These are phyloP conservation scores for Clavulina sp. DNA, from an alignment of 768 basidiomycete genomes.

Conservation along the genomic window DNA sequence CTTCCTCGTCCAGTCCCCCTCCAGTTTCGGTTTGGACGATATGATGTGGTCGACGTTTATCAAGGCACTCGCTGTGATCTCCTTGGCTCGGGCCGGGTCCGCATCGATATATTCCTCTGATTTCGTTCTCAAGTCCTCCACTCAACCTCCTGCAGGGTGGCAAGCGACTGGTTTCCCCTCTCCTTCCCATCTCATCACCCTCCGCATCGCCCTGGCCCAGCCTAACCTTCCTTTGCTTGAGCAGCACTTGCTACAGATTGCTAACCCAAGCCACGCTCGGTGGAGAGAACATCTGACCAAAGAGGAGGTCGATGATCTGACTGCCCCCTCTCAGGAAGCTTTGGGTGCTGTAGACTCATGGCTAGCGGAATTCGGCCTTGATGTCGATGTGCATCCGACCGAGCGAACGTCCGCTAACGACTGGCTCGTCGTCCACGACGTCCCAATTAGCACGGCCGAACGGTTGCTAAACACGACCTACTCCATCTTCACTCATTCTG, in stretches of 20 bases:
- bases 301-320: not conserved
- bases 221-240: slow-evolving; percentile 1
- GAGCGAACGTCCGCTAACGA: not conserved
- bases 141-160: not conserved
- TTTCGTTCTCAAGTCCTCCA: not conserved
- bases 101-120: no score
- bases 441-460: slow-evolving; percentile 3
- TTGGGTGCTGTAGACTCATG: not conserved
- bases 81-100: no score
- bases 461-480: slow-evolving; percentile 2
- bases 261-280: not conserved
- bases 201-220: slow-evolving; percentile 1
- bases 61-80: no score
- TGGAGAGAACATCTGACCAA: slow-evolving; percentile 2
- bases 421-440: not conserved
- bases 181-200: not conserved
- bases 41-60: no score
- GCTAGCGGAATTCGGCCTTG: not conserved
- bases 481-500: not conserved
- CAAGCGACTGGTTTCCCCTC: not conserved
- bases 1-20: no score
- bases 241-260: not conserved
- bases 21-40: no score
- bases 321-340: not conserved
- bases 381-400: not conserved